Conservation (phyloP, 2,329 filamentous ascomycete genomes). For the Microsporum ferrugineum region DNA sequence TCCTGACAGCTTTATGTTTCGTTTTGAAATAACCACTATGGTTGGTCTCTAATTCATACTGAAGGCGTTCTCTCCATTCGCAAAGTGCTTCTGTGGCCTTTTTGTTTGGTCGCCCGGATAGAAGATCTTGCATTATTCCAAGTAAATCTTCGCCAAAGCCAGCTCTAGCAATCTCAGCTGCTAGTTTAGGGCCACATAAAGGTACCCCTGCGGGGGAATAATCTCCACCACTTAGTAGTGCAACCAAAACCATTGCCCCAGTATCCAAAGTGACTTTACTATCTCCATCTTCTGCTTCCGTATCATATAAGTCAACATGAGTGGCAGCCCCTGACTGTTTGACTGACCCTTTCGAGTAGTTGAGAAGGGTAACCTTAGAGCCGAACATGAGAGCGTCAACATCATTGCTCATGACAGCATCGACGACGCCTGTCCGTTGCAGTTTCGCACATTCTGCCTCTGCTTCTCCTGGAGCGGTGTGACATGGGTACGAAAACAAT, state of each 20-base stretch:
- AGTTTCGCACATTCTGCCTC: conserved; percentile 90
- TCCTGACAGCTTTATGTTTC: conserved; percentile 59
- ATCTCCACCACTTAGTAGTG: conserved; percentile 89
- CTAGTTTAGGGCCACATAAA: conserved; percentile 75
- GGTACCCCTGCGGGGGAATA: conserved; percentile 82
- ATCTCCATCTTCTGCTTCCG: conserved; percentile 43
- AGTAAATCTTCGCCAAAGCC: conserved; percentile 66
- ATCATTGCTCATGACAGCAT: conserved; percentile 91
- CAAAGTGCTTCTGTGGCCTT: conserved; percentile 48
- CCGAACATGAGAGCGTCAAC: conserved; percentile 98
- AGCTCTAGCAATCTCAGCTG: conserved; percentile 78
- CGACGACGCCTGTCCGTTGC: conserved; percentile 70
- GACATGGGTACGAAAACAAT: conserved; percentile 70
- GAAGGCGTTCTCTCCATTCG: conserved; percentile 60
- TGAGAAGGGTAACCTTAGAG: conserved; percentile 63
- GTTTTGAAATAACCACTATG: conserved; percentile 67
- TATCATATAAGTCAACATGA: conserved; percentile 73
- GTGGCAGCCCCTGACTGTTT: conserved; percentile 56
- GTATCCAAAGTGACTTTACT: conserved; percentile 48
- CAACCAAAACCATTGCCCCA: conserved; percentile 86
- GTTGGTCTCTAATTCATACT: conserved; percentile 71
- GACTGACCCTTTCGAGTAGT: conserved; percentile 66
- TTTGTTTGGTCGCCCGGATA: background rate
- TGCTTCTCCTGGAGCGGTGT: conserved; percentile 86
- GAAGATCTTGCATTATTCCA: conserved; percentile 26